These are phyloP conservation scores for Cryphonectria nitschkei DNA, from an alignment of 2,329 filamentous ascomycete species.

Conservation along the genomic window DNA sequence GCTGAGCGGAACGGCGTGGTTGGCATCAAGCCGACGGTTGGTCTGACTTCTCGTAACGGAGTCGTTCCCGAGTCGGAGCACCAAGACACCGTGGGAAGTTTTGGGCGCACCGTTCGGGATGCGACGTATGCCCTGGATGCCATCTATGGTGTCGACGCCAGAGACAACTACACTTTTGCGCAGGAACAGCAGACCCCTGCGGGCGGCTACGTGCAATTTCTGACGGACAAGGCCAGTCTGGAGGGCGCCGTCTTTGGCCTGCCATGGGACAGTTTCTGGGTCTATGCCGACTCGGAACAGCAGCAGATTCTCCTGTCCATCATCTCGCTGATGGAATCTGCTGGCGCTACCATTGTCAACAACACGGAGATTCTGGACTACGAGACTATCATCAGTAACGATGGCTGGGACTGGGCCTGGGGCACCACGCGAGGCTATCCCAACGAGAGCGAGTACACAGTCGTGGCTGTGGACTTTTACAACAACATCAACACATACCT, in stretches of 20 bases:
- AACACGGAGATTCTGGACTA: slow-evolving; percentile 69
- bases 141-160: slow-evolving; percentile 66
- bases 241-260: slow-evolving; percentile 69
- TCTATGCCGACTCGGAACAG: slow-evolving; percentile 60
- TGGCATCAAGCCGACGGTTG: slow-evolving; percentile 67
- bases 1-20: slow-evolving; percentile 62
- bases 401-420: slow-evolving; percentile 77
- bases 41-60: slow-evolving; percentile 64
- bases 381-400: slow-evolving; percentile 63
- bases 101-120: slow-evolving; percentile 71
- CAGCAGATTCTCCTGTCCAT: slow-evolving; percentile 54
- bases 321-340: slow-evolving; percentile 57
- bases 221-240: slow-evolving; percentile 58
- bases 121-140: slow-evolving; percentile 68
- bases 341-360: slow-evolving; percentile 71
- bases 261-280: slow-evolving; percentile 75
- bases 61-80: slow-evolving; percentile 69
- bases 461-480: slow-evolving; percentile 73
- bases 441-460: slow-evolving; percentile 76
- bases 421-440: slow-evolving; percentile 63
- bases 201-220: slow-evolving; percentile 60
- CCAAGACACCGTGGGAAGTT: slow-evolving; percentile 70
- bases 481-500: slow-evolving; percentile 65
- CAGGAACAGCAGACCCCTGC: slow-evolving; percentile 58
- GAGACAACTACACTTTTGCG: slow-evolving; percentile 68